Conservation (phyloP, 1,139 yeast species). For the Hemisphaericaspora lyxosophila region DNA sequence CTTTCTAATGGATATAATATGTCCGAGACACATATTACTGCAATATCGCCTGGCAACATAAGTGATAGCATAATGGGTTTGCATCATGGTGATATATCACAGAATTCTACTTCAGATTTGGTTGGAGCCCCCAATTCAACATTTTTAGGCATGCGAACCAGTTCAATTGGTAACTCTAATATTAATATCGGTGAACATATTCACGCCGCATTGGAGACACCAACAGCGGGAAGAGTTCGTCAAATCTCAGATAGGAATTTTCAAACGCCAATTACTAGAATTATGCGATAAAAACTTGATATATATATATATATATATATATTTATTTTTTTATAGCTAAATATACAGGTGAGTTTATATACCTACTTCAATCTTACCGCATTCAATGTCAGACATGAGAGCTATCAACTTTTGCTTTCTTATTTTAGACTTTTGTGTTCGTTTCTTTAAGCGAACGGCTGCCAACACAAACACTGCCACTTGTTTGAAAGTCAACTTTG, state of each 20-base stretch:
- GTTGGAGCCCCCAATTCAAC: conserved; percentile 30
- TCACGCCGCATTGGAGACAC: conserved; percentile 32
- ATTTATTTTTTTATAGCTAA: background rate
- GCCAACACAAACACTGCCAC: conserved; percentile 59
- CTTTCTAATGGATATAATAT: conserved; percentile 36
- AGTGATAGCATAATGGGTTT: conserved; percentile 26
- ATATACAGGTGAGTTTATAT: background rate
- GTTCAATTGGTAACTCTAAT: conserved; percentile 16
- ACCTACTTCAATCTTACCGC: conserved; percentile 2
- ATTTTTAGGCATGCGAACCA: conserved; percentile 22
- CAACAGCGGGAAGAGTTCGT: conserved; percentile 38
- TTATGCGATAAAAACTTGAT: conserved; percentile 30
- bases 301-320: too few relatives aligned
- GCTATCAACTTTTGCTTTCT: conserved; percentile 1
- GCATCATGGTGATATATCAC: conserved; percentile 32
- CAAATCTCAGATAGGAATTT: conserved; percentile 41
- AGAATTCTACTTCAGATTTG: conserved; percentile 32
- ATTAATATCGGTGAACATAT: conserved; percentile 12
- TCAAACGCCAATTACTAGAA: conserved; percentile 45
- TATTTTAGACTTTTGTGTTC: conserved; percentile 23
- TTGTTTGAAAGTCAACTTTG: conserved; percentile 30
- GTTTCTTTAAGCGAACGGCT: conserved; percentile 47
- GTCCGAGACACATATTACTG: conserved; percentile 12
- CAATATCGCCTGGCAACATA: conserved; percentile 20
- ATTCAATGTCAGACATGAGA: conserved; percentile 1